Percentiles rank a stretch among this genome's conserved stretches.
These are phyloP conservation scores for Novymonas esmeraldas DNA, from an alignment of 208 protist species.

Conservation along the genomic window DNA sequence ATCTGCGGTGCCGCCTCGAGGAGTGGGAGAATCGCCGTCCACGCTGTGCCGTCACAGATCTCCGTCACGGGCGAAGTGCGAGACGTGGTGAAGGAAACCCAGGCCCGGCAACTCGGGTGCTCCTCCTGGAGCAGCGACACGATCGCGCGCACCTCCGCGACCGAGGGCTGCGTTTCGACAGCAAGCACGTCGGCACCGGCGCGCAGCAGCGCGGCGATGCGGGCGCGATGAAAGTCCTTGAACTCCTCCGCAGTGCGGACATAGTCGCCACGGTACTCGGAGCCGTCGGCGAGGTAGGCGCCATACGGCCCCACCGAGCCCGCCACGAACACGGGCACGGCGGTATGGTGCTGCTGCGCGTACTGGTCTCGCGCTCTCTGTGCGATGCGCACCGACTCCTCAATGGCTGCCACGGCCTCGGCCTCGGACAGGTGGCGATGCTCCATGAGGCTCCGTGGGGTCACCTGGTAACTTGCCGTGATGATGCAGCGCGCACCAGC, in stretches of 20 bases:
- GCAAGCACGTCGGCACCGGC: slow-evolving; percentile 66
- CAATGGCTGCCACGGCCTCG: slow-evolving; percentile 35
- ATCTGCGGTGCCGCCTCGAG: slow-evolving; percentile 39
- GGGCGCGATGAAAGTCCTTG: slow-evolving; percentile 52
- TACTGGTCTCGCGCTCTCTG: slow-evolving; percentile 28
- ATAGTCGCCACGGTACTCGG: slow-evolving; percentile 72
- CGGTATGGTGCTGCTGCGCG: slow-evolving; percentile 2
- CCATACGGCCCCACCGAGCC: slow-evolving; percentile 73
- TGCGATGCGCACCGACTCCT: slow-evolving; percentile 44
- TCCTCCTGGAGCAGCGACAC: slow-evolving; percentile 56
- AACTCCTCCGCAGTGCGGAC: slow-evolving; percentile 29
- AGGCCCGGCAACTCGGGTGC: slow-evolving; percentile 36
- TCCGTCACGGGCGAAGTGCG: slow-evolving; percentile 16
- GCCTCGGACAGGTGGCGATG: slow-evolving; percentile 36
- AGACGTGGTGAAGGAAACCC: slow-evolving; percentile 57
- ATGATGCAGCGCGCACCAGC: slow-evolving; percentile 59
- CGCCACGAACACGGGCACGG: slow-evolving; percentile 47
- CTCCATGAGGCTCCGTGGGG: slow-evolving; percentile 44
- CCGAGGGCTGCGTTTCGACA: slow-evolving; percentile 63
- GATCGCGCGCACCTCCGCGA: slow-evolving; percentile 47
- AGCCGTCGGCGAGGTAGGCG: slow-evolving; percentile 57
- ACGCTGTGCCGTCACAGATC: slow-evolving; percentile 46
- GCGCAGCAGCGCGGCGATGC: slow-evolving; percentile 46
- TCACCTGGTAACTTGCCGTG: slow-evolving; percentile 69
- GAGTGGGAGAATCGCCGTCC: slow-evolving; percentile 33